Percentiles rank a stretch among this genome's conserved stretches.
phyloP scores from a whole-genome alignment of 192 early-diverging fungal species.

The Podila verticillata region DNA sequence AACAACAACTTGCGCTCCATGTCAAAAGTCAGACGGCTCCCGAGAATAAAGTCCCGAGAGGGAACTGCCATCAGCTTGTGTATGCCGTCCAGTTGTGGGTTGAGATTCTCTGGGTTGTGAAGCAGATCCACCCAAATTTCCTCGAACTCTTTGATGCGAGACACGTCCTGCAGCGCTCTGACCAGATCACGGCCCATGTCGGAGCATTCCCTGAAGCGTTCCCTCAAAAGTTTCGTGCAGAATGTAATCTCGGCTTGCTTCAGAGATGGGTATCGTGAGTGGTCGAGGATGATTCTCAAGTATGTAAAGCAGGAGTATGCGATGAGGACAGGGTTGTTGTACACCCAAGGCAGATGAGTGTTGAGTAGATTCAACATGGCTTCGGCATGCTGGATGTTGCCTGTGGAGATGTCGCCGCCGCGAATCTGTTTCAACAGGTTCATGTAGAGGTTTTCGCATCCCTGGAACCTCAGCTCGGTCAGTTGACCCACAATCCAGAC shows the following conservation, averaged over 20 bases:
- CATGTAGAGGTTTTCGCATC: constrained; percentile 63
- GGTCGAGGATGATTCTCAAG: constrained; percentile 62
- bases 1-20: constrained; percentile 74
- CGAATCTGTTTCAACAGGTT: constrained; percentile 66
- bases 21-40: constrained; percentile 68
- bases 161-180: constrained; percentile 70
- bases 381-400: constrained; percentile 60
- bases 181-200: constrained; percentile 74
- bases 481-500: constrained; percentile 70
- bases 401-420: constrained; percentile 62
- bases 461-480: constrained; percentile 56
- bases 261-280: constrained; percentile 51
- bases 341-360: constrained; percentile 43
- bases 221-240: constrained; percentile 60
- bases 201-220: constrained; percentile 67
- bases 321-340: constrained; percentile 22
- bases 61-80: constrained; percentile 65
- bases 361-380: constrained; percentile 60
- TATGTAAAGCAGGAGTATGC: constrained; percentile 40
- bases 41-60: constrained; percentile 69
- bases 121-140: constrained; percentile 69
- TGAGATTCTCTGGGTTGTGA: constrained; percentile 58
- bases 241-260: constrained; percentile 61
- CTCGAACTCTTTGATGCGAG: constrained; percentile 60
- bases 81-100: constrained; percentile 66